Evolutionary conservation across 495 filamentous ascomycete genomes (phyloP).

Genomic region (Penicillium odoratum): DNA sequence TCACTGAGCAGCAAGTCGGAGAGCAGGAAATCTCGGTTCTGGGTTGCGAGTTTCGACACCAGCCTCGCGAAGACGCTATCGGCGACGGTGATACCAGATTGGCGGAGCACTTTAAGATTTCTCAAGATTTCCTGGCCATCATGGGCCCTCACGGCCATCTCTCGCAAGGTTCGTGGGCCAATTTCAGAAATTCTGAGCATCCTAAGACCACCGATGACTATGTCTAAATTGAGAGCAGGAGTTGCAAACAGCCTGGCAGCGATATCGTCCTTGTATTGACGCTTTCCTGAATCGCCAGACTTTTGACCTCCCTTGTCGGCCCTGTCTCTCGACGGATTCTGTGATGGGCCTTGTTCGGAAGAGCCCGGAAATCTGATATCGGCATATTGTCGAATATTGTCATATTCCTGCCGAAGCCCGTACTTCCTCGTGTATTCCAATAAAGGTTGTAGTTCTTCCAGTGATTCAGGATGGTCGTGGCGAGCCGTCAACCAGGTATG

Average conservation of each 20-base stretch:
- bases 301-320: neutral
- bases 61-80: slow-evolving; percentile 59
- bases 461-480: slow-evolving; percentile 50
- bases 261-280: slow-evolving; percentile 51
- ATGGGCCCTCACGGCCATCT: slow-evolving; percentile 63
- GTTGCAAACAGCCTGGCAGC: slow-evolving; percentile 75
- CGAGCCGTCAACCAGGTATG: slow-evolving; percentile 51
- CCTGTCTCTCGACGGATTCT: neutral
- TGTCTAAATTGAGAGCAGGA: slow-evolving; percentile 61
- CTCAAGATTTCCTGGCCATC: slow-evolving; percentile 51
- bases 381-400: slow-evolving; percentile 4
- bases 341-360: too few relatives aligned
- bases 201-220: slow-evolving; percentile 60
- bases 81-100: slow-evolving; percentile 58
- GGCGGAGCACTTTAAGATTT: slow-evolving; percentile 56
- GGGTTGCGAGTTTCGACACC: slow-evolving; percentile 55
- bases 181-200: slow-evolving; percentile 66
- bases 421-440: slow-evolving; percentile 40
- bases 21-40: slow-evolving; percentile 57
- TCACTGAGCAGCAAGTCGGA: slow-evolving; percentile 63
- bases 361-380: neutral
- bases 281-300: neutral
- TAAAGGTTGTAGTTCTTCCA: slow-evolving; percentile 41
- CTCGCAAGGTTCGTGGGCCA: slow-evolving; percentile 70
- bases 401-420: slow-evolving; percentile 22